Percentiles rank a stretch among this genome's conserved stretches.
Evolutionary conservation across 805 yeast genomes (phyloP).

Genomic region (Suhomyces prunicola): DNA sequence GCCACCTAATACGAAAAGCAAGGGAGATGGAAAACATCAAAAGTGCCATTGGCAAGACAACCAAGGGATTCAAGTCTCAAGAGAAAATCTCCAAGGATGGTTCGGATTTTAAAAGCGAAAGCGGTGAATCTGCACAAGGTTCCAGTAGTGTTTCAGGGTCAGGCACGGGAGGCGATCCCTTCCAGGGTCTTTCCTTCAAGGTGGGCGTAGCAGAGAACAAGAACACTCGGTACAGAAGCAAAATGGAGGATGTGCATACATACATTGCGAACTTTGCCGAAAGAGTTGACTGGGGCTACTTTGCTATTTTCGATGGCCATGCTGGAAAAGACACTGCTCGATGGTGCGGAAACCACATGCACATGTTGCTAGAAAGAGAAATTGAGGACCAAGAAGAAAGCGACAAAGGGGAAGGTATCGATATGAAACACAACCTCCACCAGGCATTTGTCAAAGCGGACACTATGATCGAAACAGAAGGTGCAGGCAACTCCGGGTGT

Average conservation of each 20-base stretch:
- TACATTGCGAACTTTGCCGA: slow-evolving; percentile 92
- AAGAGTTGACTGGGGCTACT: slow-evolving; percentile 86
- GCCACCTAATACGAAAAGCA: background rate
- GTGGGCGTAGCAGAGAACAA: slow-evolving; percentile 94
- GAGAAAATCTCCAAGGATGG: background rate
- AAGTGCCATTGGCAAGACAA: background rate
- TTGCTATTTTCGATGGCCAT: slow-evolving; percentile 96
- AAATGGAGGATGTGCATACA: slow-evolving; percentile 97
- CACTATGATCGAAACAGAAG: slow-evolving; percentile 53
- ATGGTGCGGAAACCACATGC: slow-evolving; percentile 90
- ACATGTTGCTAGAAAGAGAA: slow-evolving; percentile 59
- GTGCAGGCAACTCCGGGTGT: slow-evolving; percentile 78
- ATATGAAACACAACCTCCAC: slow-evolving; percentile 64
- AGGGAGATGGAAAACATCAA: background rate
- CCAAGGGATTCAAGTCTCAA: background rate
- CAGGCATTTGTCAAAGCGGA: slow-evolving; percentile 77
- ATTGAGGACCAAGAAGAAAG: slow-evolving; percentile 26
- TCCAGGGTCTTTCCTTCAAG: slow-evolving; percentile 60
- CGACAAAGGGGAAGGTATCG: slow-evolving; percentile 44
- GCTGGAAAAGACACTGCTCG: slow-evolving; percentile 92
- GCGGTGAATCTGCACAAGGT: background rate
- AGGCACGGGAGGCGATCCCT: slow-evolving; percentile 34
- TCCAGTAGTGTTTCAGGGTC: background rate
- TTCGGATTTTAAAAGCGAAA: background rate
- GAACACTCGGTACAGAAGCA: slow-evolving; percentile 72